Conservation (phyloP, 1,139 yeast species). For the Starmera stellimalicola region DNA sequence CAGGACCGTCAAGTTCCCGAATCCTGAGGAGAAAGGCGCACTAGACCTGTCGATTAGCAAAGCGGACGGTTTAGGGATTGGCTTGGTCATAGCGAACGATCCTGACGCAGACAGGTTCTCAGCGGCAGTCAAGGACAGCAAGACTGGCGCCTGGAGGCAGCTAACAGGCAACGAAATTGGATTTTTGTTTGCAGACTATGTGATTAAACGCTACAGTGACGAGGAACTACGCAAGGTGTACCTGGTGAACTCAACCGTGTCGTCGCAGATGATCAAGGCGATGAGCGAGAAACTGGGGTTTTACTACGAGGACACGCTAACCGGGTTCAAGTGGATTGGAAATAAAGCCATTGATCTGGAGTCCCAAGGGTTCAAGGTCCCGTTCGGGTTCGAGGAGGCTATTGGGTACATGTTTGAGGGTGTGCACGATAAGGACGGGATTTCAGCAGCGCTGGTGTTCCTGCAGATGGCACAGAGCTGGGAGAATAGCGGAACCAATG, state of each 20-base stretch:
- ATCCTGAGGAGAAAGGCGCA: conserved; percentile 95
- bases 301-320: conserved; percentile 68
- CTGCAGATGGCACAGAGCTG: conserved; percentile 56
- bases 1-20: conserved; percentile 81
- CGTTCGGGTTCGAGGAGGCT: conserved; percentile 93
- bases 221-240: conserved; percentile 34
- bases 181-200: conserved; percentile 63
- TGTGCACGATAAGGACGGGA: conserved; percentile 93
- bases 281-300: conserved; percentile 61
- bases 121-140: conserved; percentile 43
- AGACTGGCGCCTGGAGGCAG: conserved; percentile 53
- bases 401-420: conserved; percentile 86
- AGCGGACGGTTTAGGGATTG: conserved; percentile 28
- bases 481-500: conserved; percentile 28
- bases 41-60: conserved; percentile 55
- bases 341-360: conserved; percentile 75
- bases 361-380: conserved; percentile 53
- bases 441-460: conserved; percentile 74
- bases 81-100: conserved; percentile 76
- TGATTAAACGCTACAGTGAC: conserved; percentile 22
- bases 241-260: conserved; percentile 81
- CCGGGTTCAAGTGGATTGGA: conserved; percentile 98
- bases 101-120: conserved; percentile 96
- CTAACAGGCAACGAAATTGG: conserved; percentile 91
- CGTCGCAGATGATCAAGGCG: conserved; percentile 68